Percentiles rank a stretch among this genome's conserved stretches.
These are phyloP conservation scores for Zygosaccharomyces pseudobailii DNA, from an alignment of 1,139 yeast genomes.

Conservation along the genomic window DNA sequence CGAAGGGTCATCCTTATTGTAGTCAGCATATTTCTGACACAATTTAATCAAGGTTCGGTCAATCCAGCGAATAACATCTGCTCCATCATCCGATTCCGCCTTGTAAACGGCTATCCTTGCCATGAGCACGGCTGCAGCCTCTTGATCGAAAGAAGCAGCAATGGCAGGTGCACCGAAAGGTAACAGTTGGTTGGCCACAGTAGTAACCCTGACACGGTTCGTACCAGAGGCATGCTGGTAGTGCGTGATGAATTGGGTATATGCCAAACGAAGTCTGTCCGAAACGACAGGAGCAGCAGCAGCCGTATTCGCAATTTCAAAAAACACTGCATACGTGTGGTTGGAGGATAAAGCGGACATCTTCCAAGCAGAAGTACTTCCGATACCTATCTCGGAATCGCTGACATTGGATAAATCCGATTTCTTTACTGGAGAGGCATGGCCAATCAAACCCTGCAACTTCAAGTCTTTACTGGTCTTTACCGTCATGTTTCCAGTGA, in stretches of 20 bases:
- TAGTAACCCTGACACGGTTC: conserved; percentile 86
- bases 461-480: conserved; percentile 86
- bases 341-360: conserved; percentile 80
- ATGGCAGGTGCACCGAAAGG: conserved; percentile 47
- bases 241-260: conserved; percentile 63
- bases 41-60: conserved; percentile 80
- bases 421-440: conserved; percentile 70
- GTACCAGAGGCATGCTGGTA: conserved; percentile 80
- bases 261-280: conserved; percentile 33
- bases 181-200: conserved; percentile 64
- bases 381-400: conserved; percentile 89
- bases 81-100: conserved; percentile 71
- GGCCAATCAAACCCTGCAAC: conserved; percentile 90
- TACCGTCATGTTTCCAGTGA: conserved; percentile 79
- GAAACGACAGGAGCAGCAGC: conserved; percentile 36
- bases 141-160: conserved; percentile 85
- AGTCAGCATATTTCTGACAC: conserved; percentile 86
- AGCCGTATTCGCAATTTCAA: conserved; percentile 66
- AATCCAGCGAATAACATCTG: conserved; percentile 77
- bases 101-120: conserved; percentile 89
- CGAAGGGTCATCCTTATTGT: conserved; percentile 66
- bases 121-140: conserved; percentile 96
- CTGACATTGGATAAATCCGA: conserved; percentile 66
- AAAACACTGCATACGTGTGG: conserved; percentile 81
- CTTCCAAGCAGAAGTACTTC: conserved; percentile 85